A percentile compares a stretch with the other conserved stretches of the same genome.
These are phyloP conservation scores for Erysiphe pulchra DNA, from an alignment of 2,329 filamentous ascomycete species.

Conservation along the genomic window DNA sequence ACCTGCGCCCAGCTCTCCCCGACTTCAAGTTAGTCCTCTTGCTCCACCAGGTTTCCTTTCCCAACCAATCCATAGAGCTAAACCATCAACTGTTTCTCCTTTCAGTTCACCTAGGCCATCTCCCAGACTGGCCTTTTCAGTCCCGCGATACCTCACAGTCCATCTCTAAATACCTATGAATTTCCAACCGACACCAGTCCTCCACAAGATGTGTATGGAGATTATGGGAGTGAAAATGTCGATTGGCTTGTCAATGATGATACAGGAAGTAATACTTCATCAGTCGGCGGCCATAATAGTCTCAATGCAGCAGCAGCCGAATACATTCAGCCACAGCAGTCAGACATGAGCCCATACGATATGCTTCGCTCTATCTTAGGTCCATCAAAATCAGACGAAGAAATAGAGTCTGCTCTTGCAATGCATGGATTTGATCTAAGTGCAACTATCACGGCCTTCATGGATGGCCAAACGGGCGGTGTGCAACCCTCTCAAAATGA, in stretches of 20 bases:
- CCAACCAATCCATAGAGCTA: slow-evolving; percentile 49
- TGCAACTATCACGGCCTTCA: slow-evolving; percentile 70
- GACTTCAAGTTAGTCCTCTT: slow-evolving; percentile 57
- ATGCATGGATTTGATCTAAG: slow-evolving; percentile 81
- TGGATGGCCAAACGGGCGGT: slow-evolving; percentile 40
- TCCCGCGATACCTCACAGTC: slow-evolving; percentile 78
- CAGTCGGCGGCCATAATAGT: slow-evolving; percentile 38
- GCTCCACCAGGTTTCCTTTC: slow-evolving; percentile 65
- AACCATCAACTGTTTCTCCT: slow-evolving; percentile 59
- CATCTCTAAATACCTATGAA: slow-evolving; percentile 82
- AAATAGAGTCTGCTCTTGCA: slow-evolving; percentile 78
- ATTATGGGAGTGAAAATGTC: slow-evolving; percentile 80
- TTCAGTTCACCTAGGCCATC: slow-evolving; percentile 88
- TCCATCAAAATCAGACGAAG: slow-evolving; percentile 70
- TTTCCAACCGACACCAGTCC: slow-evolving; percentile 64
- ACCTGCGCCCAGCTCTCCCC: slow-evolving; percentile 58
- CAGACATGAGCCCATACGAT: slow-evolving; percentile 93
- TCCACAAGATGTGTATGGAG: slow-evolving; percentile 64
- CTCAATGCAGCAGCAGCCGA: slow-evolving; percentile 64
- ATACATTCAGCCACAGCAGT: slow-evolving; percentile 39
- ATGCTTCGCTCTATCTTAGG: slow-evolving; percentile 89
- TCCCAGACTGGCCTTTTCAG: slow-evolving; percentile 75
- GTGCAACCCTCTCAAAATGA: slow-evolving; percentile 19
- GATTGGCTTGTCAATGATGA: slow-evolving; percentile 90
- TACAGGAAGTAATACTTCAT: slow-evolving; percentile 55